Conservation (phyloP, 1,284 basidiomycete genomes). For the Boletellus dicymbophilus region DNA sequence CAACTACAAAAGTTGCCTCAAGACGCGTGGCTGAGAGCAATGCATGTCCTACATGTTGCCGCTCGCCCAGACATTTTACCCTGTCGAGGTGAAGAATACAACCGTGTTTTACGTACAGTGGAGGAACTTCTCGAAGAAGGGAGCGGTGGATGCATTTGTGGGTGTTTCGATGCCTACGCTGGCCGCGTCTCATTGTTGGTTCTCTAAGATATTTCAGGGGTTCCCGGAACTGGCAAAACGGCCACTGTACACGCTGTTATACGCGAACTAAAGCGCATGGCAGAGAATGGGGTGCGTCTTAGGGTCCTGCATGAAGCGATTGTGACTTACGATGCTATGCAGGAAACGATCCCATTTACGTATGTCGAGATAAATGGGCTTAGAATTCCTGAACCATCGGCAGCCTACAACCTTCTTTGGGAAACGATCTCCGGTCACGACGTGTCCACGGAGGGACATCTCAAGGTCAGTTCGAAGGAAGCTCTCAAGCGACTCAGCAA, state of each 20-base stretch:
- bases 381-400: slow-evolving; percentile 85
- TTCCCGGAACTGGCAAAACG: slow-evolving; percentile 98
- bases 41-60: slow-evolving; percentile 92
- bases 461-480: slow-evolving; percentile 70
- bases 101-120: slow-evolving; percentile 75
- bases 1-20: slow-evolving; percentile 51
- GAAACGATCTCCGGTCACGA: slow-evolving; percentile 83
- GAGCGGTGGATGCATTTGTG: slow-evolving; percentile 94
- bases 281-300: slow-evolving; percentile 67
- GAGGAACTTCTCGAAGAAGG: slow-evolving; percentile 90
- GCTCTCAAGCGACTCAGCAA: slow-evolving; percentile 65
- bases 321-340: background rate
- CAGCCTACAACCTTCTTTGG: slow-evolving; percentile 90
- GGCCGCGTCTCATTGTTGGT: background rate
- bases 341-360: slow-evolving; percentile 93
- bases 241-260: slow-evolving; percentile 95
- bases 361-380: slow-evolving; percentile 99
- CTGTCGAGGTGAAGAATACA: slow-evolving; percentile 89
- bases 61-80: slow-evolving; percentile 90
- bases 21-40: slow-evolving; percentile 83
- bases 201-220: slow-evolving; percentile 89
- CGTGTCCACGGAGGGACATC: slow-evolving; percentile 56
- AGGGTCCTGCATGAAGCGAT: background rate
- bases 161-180: slow-evolving; percentile 35
- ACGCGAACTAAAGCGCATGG: slow-evolving; percentile 86